A percentile compares a stretch with the other conserved stretches of the same genome.
phyloP scores from a whole-genome alignment of 2,329 filamentous ascomycete genomes.

The Trichoderma semiorbis region DNA sequence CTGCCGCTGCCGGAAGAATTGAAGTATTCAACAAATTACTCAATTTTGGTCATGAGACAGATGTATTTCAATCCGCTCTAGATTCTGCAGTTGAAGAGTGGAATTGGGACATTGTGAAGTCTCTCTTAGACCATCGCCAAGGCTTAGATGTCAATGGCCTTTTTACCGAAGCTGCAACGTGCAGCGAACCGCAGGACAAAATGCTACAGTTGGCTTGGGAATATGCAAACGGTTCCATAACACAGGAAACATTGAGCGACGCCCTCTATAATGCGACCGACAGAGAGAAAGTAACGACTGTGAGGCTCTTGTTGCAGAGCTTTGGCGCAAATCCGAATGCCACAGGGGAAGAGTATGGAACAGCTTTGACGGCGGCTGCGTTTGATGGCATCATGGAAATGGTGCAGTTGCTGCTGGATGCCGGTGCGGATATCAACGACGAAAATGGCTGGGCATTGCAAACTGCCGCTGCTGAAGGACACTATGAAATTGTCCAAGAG shows the following conservation, averaged over 20 bases:
- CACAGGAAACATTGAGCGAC: slow-evolving; percentile 29
- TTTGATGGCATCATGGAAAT: slow-evolving; percentile 34
- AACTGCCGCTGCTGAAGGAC: slow-evolving; percentile 34
- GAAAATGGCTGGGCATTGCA: slow-evolving; percentile 38
- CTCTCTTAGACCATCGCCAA: slow-evolving; percentile 33
- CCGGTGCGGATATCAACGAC: slow-evolving; percentile 34
- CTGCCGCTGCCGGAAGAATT: slow-evolving; percentile 37
- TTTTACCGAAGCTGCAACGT: slow-evolving; percentile 33
- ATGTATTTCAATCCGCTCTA: slow-evolving; percentile 35
- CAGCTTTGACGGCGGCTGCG: slow-evolving; percentile 33
- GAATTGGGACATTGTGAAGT: slow-evolving; percentile 38
- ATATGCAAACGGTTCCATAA: slow-evolving; percentile 35
- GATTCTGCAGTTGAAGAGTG: slow-evolving; percentile 30
- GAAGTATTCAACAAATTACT: slow-evolving; percentile 40
- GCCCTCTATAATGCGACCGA: slow-evolving; percentile 41
- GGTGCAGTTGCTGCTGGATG: slow-evolving; percentile 32
- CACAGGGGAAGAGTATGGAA: slow-evolving; percentile 36
- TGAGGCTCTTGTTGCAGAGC: slow-evolving; percentile 33
- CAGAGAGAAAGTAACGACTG: slow-evolving; percentile 35
- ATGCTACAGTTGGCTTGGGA: slow-evolving; percentile 38
- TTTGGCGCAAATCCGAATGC: slow-evolving; percentile 38
- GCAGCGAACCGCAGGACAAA: slow-evolving; percentile 31
- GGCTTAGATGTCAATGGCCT: slow-evolving; percentile 35
- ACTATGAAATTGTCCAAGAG: slow-evolving; percentile 34
- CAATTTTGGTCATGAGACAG: slow-evolving; percentile 27